These are phyloP conservation scores for Pythium brachiatum DNA, from an alignment of 352 stramenopile genomes.

Conservation along the genomic window DNA sequence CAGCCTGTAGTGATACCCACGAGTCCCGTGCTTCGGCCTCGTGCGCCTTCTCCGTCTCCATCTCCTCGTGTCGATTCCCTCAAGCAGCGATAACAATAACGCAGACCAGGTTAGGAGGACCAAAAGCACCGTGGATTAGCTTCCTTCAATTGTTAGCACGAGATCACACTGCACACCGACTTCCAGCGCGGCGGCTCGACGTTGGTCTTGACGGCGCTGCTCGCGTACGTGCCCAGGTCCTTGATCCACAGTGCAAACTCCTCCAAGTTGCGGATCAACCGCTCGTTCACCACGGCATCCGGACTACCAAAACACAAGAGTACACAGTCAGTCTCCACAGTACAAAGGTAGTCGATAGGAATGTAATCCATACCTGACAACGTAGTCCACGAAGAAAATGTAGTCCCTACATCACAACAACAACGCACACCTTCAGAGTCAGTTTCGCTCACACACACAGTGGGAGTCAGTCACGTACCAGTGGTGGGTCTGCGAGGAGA, in stretches of 20 bases:
- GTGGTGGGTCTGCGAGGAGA: constrained; percentile 66
- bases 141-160: constrained; percentile 34
- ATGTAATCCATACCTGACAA: constrained; percentile 37
- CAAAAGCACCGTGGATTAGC: not conserved
- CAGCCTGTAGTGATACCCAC: not conserved
- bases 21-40: not conserved
- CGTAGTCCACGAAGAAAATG: constrained; percentile 81
- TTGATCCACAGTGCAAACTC: constrained; percentile 80
- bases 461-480: constrained; percentile 30
- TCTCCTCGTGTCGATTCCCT: not conserved
- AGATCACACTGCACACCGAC: constrained; percentile 57
- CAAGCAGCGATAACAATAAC: not conserved
- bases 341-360: not conserved
- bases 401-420: constrained; percentile 50
- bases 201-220: constrained; percentile 52
- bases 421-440: not conserved
- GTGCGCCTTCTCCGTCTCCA: not conserved
- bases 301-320: constrained; percentile 16
- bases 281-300: constrained; percentile 39
- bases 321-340: not conserved
- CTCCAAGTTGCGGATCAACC: constrained; percentile 56
- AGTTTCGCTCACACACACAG: not conserved
- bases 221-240: constrained; percentile 69
- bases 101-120: not conserved
- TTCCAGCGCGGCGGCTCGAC: constrained; percentile 74